These are phyloP conservation scores for Botrytis squamosa DNA, from an alignment of 2,329 filamentous ascomycete genomes.

Conservation along the genomic window DNA sequence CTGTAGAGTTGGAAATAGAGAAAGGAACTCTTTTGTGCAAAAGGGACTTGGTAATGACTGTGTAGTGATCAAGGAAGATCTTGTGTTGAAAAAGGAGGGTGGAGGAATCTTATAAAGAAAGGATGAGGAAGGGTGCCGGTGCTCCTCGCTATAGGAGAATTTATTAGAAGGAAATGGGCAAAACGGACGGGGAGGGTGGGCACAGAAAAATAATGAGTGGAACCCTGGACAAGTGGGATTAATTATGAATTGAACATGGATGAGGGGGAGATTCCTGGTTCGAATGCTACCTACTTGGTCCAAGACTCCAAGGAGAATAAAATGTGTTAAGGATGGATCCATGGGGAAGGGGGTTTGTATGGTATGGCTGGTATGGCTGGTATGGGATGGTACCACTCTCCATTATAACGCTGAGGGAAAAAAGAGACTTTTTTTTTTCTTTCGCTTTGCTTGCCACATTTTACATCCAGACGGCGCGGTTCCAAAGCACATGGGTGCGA, in stretches of 20 bases:
- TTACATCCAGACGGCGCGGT: background rate
- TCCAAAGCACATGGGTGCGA: conserved; percentile 14
- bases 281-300: background rate
- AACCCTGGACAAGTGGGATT: conserved; percentile 3
- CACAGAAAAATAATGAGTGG: conserved; percentile 11
- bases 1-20: conserved; percentile 36
- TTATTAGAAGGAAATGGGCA: conserved; percentile 11
- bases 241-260: background rate
- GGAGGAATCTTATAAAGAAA: conserved; percentile 14
- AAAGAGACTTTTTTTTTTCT: background rate
- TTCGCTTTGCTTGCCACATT: background rate
- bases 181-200: background rate
- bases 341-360: background rate
- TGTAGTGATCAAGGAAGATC: conserved; percentile 22
- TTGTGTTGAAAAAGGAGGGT: conserved; percentile 10
- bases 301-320: background rate
- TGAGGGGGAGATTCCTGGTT: background rate
- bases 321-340: background rate
- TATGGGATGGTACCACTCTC: background rate
- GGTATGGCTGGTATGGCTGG: background rate
- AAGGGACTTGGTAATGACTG: conserved; percentile 20
- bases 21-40: conserved; percentile 22
- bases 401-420: background rate
- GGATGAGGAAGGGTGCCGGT: background rate
- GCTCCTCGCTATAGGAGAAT: background rate